Conservation (phyloP, 257 asterid species). For the Scutellaria barbata region DNA sequence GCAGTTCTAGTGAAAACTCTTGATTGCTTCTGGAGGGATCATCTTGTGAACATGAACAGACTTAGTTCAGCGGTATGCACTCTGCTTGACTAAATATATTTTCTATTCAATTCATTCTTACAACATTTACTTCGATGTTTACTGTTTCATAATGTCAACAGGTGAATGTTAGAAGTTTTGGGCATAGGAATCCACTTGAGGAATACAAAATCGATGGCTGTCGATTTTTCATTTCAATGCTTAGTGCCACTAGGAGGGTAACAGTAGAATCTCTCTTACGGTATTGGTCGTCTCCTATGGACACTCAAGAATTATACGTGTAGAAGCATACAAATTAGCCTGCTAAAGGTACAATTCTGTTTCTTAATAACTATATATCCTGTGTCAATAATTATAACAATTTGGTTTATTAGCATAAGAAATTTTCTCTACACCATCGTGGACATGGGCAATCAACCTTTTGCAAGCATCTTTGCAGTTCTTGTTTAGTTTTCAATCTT, state of each 20-base stretch:
- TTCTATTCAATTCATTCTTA: slow-evolving; percentile 3
- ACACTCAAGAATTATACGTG: slow-evolving; percentile 69
- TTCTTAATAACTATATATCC: not conserved
- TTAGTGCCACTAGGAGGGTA: slow-evolving; percentile 86
- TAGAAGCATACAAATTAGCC: slow-evolving; percentile 35
- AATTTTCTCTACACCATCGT: not conserved
- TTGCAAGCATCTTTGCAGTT: not conserved
- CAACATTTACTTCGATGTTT: slow-evolving; percentile 8
- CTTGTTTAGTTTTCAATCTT: too few relatives aligned
- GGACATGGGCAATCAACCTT: not conserved
- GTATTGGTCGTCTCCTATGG: slow-evolving; percentile 92
- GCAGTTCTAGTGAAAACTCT: slow-evolving; percentile 88
- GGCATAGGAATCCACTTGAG: slow-evolving; percentile 96
- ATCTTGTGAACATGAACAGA: slow-evolving; percentile 95
- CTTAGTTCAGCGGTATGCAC: slow-evolving; percentile 87
- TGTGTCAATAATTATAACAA: not conserved
- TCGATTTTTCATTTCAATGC: slow-evolving; percentile 96
- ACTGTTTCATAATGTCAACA: slow-evolving; percentile 35
- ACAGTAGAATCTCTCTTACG: slow-evolving; percentile 87
- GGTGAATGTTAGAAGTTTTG: slow-evolving; percentile 96
- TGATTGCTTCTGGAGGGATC: slow-evolving; percentile 99
- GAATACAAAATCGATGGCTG: slow-evolving; percentile 99
- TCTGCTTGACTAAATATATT: not conserved
- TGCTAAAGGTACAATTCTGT: slow-evolving; percentile 38
- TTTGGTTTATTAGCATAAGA: not conserved